Percentiles rank a stretch among this genome's conserved stretches.
These are phyloP conservation scores for Sparassis latifolia DNA, from an alignment of 1,284 basidiomycete genomes.

Conservation along the genomic window DNA sequence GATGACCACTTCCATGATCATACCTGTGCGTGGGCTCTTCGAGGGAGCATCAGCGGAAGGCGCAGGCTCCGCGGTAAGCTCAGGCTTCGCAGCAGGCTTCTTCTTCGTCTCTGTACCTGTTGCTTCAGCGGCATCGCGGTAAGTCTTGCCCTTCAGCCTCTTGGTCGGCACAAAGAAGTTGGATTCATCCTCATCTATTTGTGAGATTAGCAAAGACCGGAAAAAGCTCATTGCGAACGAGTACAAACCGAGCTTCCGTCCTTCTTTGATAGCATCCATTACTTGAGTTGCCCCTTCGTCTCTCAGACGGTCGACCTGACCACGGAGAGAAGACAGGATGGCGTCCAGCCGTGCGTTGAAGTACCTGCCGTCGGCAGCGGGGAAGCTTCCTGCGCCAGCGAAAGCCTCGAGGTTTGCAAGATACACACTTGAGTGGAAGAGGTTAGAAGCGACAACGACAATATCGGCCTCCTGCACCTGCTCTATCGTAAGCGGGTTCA, in stretches of 20 bases:
- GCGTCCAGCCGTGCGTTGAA: constrained; percentile 76
- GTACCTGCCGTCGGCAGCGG: constrained; percentile 73
- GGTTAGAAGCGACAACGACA: constrained; percentile 79
- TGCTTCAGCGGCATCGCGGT: constrained; percentile 47
- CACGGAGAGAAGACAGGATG: constrained; percentile 48
- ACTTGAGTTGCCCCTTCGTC: constrained; percentile 57
- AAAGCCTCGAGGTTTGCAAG: constrained; percentile 70
- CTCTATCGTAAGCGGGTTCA: constrained; percentile 75
- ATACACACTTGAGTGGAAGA: constrained; percentile 77
- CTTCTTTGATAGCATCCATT: constrained; percentile 53
- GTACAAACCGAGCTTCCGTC: constrained; percentile 48
- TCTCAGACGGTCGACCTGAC: constrained; percentile 64
- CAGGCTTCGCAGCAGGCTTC: constrained; percentile 3
- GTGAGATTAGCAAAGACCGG: constrained; percentile 3
- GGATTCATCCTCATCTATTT: constrained; percentile 39
- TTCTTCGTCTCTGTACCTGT: constrained; percentile 25
- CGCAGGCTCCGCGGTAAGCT: no score
- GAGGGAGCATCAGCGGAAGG: constrained; percentile 2
- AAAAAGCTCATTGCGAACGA: neutral
- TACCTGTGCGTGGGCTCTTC: constrained; percentile 29
- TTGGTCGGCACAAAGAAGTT: constrained; percentile 50
- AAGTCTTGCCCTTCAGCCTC: constrained; percentile 67
- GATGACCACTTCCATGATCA: constrained; percentile 51
- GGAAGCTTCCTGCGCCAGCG: constrained; percentile 59
- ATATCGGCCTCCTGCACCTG: constrained; percentile 81